phyloP scores from a whole-genome alignment of 306 rosid genomes.

The Lathyrus tuberosus region DNA sequence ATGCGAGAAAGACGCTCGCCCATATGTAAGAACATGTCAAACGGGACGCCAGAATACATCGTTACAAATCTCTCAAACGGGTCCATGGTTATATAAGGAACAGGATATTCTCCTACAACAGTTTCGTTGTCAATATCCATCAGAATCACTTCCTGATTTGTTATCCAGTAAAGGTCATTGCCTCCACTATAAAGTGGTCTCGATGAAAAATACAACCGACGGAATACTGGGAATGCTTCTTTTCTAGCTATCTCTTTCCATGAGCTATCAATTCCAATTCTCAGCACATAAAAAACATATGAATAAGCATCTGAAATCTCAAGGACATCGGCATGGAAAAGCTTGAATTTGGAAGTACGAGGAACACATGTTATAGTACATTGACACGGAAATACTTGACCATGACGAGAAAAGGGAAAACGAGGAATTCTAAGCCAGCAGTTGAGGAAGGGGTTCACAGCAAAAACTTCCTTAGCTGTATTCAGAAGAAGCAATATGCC shows the following conservation, averaged over 20 bases:
- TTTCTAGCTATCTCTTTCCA: neutral
- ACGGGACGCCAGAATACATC: neutral
- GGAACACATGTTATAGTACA: slow-evolving; percentile 3
- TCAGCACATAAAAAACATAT: neutral
- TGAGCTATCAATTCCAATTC: neutral
- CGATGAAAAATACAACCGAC: neutral
- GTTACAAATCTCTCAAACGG: no score
- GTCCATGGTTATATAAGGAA: no score
- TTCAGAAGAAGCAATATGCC: neutral
- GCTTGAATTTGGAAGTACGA: neutral
- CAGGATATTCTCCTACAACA: neutral
- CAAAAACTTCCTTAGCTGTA: neutral
- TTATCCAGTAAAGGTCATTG: slow-evolving; percentile 2
- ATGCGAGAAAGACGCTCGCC: neutral
- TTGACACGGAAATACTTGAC: neutral
- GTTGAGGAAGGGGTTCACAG: neutral
- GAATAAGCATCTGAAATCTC: neutral
- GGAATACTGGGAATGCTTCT: neutral
- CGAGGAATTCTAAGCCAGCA: neutral
- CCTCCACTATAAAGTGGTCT: neutral
- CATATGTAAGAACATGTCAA: neutral
- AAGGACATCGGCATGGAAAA: neutral
- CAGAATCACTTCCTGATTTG: neutral
- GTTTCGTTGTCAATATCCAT: neutral
- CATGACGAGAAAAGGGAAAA: neutral